Conservation (phyloP, 23 red algal species). For the Gracilaria gracilis region DNA sequence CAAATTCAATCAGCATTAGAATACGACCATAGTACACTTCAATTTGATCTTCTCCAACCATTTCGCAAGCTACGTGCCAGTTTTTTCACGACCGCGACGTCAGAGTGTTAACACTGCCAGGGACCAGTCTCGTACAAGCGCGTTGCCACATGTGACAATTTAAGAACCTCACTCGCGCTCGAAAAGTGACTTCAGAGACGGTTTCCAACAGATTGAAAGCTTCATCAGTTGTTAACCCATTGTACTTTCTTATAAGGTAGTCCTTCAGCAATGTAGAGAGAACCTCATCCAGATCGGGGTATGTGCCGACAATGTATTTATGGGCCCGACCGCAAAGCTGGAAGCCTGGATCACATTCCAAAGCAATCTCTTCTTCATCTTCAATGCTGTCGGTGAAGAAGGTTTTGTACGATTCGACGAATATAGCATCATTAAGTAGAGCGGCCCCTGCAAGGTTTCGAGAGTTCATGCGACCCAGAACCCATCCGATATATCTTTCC, state of each 20-base stretch:
- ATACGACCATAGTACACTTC: conserved; percentile 4
- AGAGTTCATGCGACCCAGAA: conserved; percentile 1
- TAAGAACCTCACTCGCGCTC: background rate
- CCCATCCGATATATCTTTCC: conserved; percentile 30
- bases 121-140: background rate
- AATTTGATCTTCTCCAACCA: background rate
- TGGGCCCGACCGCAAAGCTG: background rate
- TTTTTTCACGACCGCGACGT: background rate
- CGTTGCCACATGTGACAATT: background rate
- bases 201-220: background rate
- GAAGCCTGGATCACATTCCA: background rate
- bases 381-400: background rate
- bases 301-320: background rate
- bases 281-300: background rate
- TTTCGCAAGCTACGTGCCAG: conserved; percentile 17
- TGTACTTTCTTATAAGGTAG: conserved; percentile 14
- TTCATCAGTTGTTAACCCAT: background rate
- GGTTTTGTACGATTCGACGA: conserved; percentile 5
- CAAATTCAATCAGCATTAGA: background rate
- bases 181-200: background rate
- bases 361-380: background rate
- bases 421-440: conserved; percentile 4
- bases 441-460: background rate
- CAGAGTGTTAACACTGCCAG: too few species aligned
- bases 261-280: background rate